Percentiles rank a stretch among this genome's conserved stretches.
Evolutionary conservation across 208 protist species (phyloP).

Genomic region (Leishmania lainsoni): DNA sequence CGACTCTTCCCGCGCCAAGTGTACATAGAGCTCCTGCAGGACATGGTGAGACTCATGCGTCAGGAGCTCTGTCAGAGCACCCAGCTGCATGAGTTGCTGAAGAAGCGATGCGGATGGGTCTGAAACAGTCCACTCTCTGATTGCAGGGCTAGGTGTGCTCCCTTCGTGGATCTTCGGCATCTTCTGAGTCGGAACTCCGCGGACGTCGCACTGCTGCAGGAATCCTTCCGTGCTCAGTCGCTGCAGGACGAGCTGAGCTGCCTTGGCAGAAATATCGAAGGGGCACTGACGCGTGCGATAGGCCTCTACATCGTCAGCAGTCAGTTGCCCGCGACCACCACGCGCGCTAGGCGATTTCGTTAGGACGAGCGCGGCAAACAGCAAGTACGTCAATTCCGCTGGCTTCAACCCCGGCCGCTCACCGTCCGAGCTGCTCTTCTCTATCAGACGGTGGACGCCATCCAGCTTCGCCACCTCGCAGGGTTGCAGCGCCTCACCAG

Average conservation of each 20-base stretch:
- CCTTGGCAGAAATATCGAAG: constrained; percentile 45
- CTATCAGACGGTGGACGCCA: not conserved
- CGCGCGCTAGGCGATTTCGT: constrained; percentile 35
- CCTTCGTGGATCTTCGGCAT: not conserved
- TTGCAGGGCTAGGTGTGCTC: not conserved
- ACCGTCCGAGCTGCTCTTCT: not conserved
- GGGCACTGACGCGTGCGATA: constrained; percentile 58
- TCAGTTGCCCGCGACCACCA: constrained; percentile 55
- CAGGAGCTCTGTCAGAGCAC: constrained; percentile 26
- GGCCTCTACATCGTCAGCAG: constrained; percentile 41
- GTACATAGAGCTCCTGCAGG: constrained; percentile 21
- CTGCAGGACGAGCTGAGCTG: constrained; percentile 31
- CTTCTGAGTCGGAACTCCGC: not conserved
- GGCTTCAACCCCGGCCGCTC: not conserved
- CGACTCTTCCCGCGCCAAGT: constrained; percentile 13
- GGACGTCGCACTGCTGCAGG: constrained; percentile 9
- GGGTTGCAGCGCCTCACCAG: not conserved
- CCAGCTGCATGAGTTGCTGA: constrained; percentile 14
- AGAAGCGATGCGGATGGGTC: constrained; percentile 28
- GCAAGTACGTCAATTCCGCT: constrained; percentile 47
- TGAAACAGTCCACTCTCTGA: constrained; percentile 26
- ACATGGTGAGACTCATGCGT: constrained; percentile 18
- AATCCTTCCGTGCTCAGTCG: constrained; percentile 39
- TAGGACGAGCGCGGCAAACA: constrained; percentile 66
- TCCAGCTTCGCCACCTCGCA: not conserved